phyloP scores from a whole-genome alignment of 2,329 filamentous ascomycete genomes.

The Clonostachys solani region DNA sequence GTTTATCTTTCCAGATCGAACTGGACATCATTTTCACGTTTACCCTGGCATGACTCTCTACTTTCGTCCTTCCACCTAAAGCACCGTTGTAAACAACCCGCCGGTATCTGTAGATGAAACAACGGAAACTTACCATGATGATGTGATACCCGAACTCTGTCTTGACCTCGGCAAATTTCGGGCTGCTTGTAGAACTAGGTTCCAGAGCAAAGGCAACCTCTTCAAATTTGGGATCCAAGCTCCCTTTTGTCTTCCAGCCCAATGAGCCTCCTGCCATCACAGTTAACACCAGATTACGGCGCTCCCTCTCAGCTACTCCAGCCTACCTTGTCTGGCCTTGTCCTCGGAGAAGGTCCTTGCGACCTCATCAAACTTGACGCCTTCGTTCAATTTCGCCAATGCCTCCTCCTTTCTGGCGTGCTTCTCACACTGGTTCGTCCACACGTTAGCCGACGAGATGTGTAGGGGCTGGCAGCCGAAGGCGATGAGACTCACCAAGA shows the following conservation, averaged over 20 bases:
- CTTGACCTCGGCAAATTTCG: constrained; percentile 67
- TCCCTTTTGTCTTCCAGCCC: constrained; percentile 69
- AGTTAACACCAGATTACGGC: constrained; percentile 1
- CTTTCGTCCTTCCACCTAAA: constrained; percentile 35
- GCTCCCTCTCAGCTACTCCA: background rate
- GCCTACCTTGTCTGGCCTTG: constrained; percentile 62
- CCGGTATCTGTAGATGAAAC: background rate
- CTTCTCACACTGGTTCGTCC: constrained; percentile 57
- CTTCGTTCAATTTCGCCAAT: constrained; percentile 60
- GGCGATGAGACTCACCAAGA: constrained; percentile 39
- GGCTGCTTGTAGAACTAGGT: constrained; percentile 57
- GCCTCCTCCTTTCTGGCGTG: constrained; percentile 76
- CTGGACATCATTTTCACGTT: background rate
- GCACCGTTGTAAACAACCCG: background rate
- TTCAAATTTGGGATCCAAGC: constrained; percentile 65
- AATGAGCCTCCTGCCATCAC: constrained; percentile 55
- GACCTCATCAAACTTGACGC: constrained; percentile 71
- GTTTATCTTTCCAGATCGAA: constrained; percentile 4
- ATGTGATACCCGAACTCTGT: constrained; percentile 76
- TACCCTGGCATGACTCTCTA: constrained; percentile 10
- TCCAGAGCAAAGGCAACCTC: constrained; percentile 67
- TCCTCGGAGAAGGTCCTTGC: constrained; percentile 71
- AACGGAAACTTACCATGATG: constrained; percentile 57
- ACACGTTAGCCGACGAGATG: too few relatives aligned
- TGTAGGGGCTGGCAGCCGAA: too few relatives aligned